These are phyloP conservation scores for Pneumocystis sp. DNA, from an alignment of 1,139 yeast species.

Conservation along the genomic window DNA sequence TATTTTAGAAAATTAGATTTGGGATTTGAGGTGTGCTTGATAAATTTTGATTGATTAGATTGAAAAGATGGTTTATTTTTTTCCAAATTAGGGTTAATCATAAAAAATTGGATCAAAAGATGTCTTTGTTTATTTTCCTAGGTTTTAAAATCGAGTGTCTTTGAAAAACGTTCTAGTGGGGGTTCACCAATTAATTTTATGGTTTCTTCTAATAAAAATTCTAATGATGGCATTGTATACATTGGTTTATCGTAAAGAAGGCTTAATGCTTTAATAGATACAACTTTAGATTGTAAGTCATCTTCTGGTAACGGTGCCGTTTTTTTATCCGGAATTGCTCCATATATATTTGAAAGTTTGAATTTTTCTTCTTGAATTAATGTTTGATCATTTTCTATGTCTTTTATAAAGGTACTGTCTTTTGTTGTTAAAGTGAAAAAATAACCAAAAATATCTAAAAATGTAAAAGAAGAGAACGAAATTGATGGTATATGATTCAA, in stretches of 20 bases:
- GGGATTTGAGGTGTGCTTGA: not conserved
- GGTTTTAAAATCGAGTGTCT: not conserved
- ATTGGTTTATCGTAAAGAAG: not conserved
- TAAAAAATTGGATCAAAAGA: not conserved
- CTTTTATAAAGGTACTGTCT: not conserved
- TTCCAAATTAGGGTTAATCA: not conserved
- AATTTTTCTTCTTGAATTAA: not conserved
- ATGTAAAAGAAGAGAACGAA: not conserved
- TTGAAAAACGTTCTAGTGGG: not conserved
- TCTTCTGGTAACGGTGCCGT: not conserved
- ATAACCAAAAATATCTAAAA: not conserved
- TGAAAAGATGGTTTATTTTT: not conserved
- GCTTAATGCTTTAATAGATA: not conserved
- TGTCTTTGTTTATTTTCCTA: not conserved
- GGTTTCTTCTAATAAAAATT: not conserved
- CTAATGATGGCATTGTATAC: conserved; percentile 1
- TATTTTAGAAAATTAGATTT: too few relatives aligned
- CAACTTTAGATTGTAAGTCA: not conserved
- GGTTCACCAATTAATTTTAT: not conserved
- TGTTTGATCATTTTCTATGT: not conserved
- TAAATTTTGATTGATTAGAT: not conserved
- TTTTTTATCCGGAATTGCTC: not conserved
- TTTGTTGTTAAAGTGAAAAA: not conserved
- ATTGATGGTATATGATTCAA: not conserved
- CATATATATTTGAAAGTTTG: not conserved